Percentiles rank a stretch among this genome's conserved stretches.
These are phyloP conservation scores for Paramecium bursaria DNA, from an alignment of 73 alveolate genomes.

Conservation along the genomic window DNA sequence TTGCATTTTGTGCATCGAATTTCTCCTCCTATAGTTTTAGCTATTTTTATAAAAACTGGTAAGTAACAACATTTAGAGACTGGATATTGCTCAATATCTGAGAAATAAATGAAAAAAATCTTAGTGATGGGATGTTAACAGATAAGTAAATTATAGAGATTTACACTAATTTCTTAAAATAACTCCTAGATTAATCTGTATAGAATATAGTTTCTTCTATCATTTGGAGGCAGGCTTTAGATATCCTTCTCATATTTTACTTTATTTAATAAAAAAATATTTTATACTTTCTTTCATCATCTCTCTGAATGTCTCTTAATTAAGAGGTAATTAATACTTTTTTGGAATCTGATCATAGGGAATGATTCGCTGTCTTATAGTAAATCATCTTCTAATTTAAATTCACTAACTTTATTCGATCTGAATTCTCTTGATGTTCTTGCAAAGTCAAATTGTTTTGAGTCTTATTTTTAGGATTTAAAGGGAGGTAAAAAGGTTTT, in stretches of 20 bases:
- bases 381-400: background rate
- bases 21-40: conserved; percentile 40
- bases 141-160: background rate
- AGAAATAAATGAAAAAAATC: conserved; percentile 27
- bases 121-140: conserved; percentile 32
- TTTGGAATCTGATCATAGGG: background rate
- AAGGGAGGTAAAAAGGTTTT: background rate
- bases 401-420: background rate
- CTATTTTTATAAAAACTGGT: background rate
- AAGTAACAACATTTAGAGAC: conserved; percentile 30
- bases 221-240: conserved; percentile 12
- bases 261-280: too few species aligned
- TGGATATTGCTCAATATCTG: conserved; percentile 43
- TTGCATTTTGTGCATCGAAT: conserved; percentile 6
- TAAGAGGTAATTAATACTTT: background rate
- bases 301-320: background rate
- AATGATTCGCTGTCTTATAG: background rate
- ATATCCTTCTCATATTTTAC: background rate
- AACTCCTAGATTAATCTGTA: conserved; percentile 18
- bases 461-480: conserved; percentile 15
- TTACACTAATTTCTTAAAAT: background rate
- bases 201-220: conserved; percentile 6
- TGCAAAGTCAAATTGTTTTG: background rate
- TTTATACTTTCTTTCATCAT: background rate
- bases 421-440: background rate